These are phyloP conservation scores for Apiotrichum mycotoxinovorans DNA, from an alignment of 1,284 basidiomycete genomes.

Conservation along the genomic window DNA sequence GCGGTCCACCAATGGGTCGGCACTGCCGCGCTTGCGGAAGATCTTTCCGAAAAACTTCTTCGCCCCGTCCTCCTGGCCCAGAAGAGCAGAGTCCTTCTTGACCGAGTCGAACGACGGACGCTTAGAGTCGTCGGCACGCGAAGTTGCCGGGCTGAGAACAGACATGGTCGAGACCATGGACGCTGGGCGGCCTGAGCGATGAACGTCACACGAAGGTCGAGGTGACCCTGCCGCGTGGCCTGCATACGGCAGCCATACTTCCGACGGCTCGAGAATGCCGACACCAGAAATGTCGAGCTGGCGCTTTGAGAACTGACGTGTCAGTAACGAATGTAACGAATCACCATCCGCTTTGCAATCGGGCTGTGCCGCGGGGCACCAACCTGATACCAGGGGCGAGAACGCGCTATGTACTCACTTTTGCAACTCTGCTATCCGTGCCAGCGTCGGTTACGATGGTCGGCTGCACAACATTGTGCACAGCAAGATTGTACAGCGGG, in stretches of 20 bases:
- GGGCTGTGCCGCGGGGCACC: too few species aligned
- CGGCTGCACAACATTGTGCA: slow-evolving; percentile 86
- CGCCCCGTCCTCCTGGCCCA: slow-evolving; percentile 26
- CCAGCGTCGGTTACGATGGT: slow-evolving; percentile 67
- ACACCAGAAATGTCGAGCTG: slow-evolving; percentile 77
- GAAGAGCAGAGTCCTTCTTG: slow-evolving; percentile 19
- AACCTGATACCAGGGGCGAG: too few species aligned
- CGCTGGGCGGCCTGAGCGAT: slow-evolving; percentile 20
- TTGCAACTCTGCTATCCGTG: slow-evolving; percentile 90
- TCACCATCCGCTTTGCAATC: slow-evolving; percentile 1
- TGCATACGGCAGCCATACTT: slow-evolving; percentile 59
- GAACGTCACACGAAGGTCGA: slow-evolving; percentile 12
- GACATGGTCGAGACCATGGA: slow-evolving; percentile 36
- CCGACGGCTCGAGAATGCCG: slow-evolving; percentile 73
- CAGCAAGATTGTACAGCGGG: slow-evolving; percentile 85
- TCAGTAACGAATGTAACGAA: not conserved
- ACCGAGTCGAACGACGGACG: slow-evolving; percentile 25
- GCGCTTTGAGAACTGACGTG: slow-evolving; percentile 66
- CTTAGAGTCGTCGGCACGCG: slow-evolving; percentile 22
- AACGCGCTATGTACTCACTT: slow-evolving; percentile 34
- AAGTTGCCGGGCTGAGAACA: slow-evolving; percentile 31
- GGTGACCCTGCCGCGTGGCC: slow-evolving; percentile 10
- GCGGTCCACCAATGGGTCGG: slow-evolving; percentile 4
- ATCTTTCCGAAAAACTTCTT: slow-evolving; percentile 70
- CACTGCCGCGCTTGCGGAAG: slow-evolving; percentile 57